Base-by-base conservation (phyloP, 2,329 filamentous ascomycete genomes). In the Ramularia endophylla region DNA sequence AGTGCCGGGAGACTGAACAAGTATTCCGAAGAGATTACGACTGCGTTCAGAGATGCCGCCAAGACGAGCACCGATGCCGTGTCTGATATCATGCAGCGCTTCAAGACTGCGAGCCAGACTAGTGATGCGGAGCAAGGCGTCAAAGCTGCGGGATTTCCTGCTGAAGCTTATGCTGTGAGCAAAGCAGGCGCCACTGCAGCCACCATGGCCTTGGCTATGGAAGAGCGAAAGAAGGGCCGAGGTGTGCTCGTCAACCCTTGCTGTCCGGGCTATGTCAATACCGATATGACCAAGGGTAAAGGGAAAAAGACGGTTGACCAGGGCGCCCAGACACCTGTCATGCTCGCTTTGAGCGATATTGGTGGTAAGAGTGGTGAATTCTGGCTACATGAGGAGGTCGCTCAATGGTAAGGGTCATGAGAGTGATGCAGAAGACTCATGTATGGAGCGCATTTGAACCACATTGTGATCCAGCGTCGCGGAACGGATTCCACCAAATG, bases 31-130 rank as follows among this genome's bases (percentile, higher is more conserved):
- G 47, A 60, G 4, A 55, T 75, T 18, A 60, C 59, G 11, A 39
- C 62, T 9, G 66, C 66, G 5, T 76, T 77, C 60, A 58, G 65
- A 6, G 50, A 51, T 19, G 54, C 54, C 1, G 42, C 48, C 7
- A 43, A 47, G 39, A 53, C 43, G 1, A 48, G 49, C 25, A 46
- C 58, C 8, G 53, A 56, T 5, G 70, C 74, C 6, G 63, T 73
- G 8, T 71, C 67, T 0, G 48, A 56, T 17, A 56, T 77, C 31
- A 74, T 77, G 71, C 61, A 70, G 39, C 62, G 68, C 16, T 77
- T 75, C 56, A 58, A 63, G 2, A 48, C 59, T 3, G 71, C 68
- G 0, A 25, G 22, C 22, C 6, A 25, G 22, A 25, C 6, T 25
- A 11, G 11, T 11, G 22, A 75, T 0, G 60, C 63, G n/a, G 58